Evolutionary conservation across 2,329 filamentous ascomycete genomes (phyloP).

Genomic region (Stagonosporopsis chrysanthemi): DNA sequence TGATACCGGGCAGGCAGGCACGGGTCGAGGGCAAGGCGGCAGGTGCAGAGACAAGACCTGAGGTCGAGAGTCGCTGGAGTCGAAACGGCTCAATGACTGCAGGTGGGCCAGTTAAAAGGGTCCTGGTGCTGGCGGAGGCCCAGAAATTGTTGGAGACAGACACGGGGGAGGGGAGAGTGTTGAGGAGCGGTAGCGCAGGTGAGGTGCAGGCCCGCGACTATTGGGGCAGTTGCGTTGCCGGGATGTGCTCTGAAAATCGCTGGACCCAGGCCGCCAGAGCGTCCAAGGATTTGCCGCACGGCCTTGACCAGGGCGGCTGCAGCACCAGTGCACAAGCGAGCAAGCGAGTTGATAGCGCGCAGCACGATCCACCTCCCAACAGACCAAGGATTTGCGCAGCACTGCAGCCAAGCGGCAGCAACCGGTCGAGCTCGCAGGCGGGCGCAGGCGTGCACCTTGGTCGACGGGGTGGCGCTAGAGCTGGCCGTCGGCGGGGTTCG

Average conservation of each 20-base stretch:
- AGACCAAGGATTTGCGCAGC: conserved; percentile 42
- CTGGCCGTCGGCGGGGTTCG: conserved; percentile 11
- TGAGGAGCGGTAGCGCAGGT: conserved; percentile 45
- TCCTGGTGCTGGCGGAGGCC: conserved; percentile 46
- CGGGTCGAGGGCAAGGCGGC: conserved; percentile 17
- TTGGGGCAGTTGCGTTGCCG: conserved; percentile 38
- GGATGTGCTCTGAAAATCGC: conserved; percentile 41
- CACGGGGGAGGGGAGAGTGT: conserved; percentile 35
- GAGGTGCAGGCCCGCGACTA: conserved; percentile 43
- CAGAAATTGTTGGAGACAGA: conserved; percentile 35
- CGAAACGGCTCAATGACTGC: conserved; percentile 25
- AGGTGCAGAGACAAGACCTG: conserved; percentile 15
- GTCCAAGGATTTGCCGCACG: conserved; percentile 27
- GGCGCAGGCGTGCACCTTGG: background rate
- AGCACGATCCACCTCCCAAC: conserved; percentile 42
- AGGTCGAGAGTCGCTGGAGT: conserved; percentile 19
- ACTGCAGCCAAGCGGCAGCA: conserved; percentile 40
- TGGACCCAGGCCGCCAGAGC: conserved; percentile 28
- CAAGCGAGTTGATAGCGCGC: conserved; percentile 37
- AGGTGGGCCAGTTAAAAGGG: conserved; percentile 40
- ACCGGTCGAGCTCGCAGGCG: conserved; percentile 28
- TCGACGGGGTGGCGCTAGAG: background rate
- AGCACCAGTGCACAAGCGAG: conserved; percentile 41
- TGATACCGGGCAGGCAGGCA: conserved; percentile 8
- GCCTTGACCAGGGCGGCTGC: conserved; percentile 23